Conservation (phyloP, 2,329 filamentous ascomycete genomes). For the Arthroderma sp. region DNA sequence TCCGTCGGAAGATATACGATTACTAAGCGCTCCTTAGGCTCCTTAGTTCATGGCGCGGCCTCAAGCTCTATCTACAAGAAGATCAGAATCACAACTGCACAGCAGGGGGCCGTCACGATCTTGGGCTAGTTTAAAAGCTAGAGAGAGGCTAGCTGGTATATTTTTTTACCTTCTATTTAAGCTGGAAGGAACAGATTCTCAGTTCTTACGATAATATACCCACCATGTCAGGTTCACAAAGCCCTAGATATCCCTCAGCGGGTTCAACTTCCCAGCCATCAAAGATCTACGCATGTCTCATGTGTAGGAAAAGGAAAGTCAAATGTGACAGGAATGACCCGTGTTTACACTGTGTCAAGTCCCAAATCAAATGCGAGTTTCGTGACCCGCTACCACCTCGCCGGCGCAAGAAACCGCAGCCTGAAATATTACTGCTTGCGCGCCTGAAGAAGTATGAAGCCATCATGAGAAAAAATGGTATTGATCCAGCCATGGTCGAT, state of each 20-base stretch:
- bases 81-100: no score
- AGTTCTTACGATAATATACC: no score
- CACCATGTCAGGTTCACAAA: no score
- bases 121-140: no score
- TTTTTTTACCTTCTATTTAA: no score
- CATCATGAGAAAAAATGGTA: neutral
- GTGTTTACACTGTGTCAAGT: conserved; percentile 55
- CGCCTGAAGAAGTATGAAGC: conserved; percentile 2
- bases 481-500: neutral
- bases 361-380: conserved; percentile 44
- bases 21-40: no score
- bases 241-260: neutral
- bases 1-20: no score
- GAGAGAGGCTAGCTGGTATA: no score
- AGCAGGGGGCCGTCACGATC: no score
- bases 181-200: no score
- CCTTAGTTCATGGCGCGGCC: no score
- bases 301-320: conserved; percentile 64
- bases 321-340: conserved; percentile 61
- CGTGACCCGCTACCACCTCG: conserved; percentile 2
- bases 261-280: neutral
- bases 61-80: no score
- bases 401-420: neutral
- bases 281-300: conserved; percentile 40
- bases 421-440: neutral